Conservation (phyloP, 257 asterid species). For the Oldenlandia corymbosa region DNA sequence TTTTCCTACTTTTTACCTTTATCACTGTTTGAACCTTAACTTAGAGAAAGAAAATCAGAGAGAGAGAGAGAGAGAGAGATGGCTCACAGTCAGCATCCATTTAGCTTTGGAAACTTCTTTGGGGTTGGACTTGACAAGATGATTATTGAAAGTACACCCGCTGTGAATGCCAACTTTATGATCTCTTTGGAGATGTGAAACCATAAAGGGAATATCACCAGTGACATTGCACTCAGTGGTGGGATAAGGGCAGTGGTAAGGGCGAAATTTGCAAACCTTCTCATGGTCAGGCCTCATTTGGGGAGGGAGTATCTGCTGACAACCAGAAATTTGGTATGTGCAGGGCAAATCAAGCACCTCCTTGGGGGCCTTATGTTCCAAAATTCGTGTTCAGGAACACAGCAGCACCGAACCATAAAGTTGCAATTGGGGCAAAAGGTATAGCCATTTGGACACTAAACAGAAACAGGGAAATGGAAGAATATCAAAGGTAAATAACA, state of each 20-base stretch:
- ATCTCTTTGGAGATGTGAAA: slow-evolving; percentile 32
- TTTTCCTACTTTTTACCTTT: no score
- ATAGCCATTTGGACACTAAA: slow-evolving; percentile 37
- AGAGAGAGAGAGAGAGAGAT: slow-evolving; percentile 6
- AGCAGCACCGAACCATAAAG: slow-evolving; percentile 25
- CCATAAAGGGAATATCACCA: slow-evolving; percentile 29
- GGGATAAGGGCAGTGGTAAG: slow-evolving; percentile 38
- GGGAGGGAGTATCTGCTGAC: slow-evolving; percentile 34
- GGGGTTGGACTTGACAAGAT: slow-evolving; percentile 36
- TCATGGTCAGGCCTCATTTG: no score
- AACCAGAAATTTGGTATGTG: slow-evolving; percentile 29
- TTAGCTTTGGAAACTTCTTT: slow-evolving; percentile 37
- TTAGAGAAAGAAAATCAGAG: no score
- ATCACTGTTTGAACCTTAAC: no score
- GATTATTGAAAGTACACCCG: slow-evolving; percentile 39
- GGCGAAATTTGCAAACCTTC: slow-evolving; percentile 32
- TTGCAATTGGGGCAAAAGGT: slow-evolving; percentile 30
- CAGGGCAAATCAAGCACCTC: slow-evolving; percentile 39
- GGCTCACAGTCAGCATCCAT: slow-evolving; percentile 40
- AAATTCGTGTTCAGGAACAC: slow-evolving; percentile 38
- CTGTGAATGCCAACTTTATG: slow-evolving; percentile 42
- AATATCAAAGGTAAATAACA: background rate
- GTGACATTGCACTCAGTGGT: slow-evolving; percentile 33
- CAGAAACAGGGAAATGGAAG: background rate
- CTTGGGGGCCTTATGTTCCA: slow-evolving; percentile 42